Conservation (phyloP, 768 basidiomycete species). For the Suillus tomentosus region DNA sequence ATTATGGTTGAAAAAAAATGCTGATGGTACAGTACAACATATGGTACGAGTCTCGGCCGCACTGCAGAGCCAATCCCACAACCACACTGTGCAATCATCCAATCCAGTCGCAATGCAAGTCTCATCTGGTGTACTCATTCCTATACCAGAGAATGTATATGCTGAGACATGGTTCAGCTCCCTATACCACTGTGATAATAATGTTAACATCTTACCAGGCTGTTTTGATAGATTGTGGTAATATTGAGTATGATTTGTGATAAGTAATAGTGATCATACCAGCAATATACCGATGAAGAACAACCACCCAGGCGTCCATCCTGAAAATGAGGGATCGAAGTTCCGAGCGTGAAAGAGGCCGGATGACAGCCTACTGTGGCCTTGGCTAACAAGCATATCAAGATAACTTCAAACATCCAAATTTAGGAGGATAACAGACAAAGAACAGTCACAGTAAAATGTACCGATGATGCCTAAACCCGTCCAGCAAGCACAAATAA, state of each 20-base stretch:
- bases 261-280: slow-evolving; percentile 29
- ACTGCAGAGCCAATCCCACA: too few species aligned
- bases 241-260: slow-evolving; percentile 1
- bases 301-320: slow-evolving; percentile 68
- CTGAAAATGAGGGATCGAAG: slow-evolving; percentile 63
- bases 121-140: slow-evolving; percentile 70
- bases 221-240: slow-evolving; percentile 13
- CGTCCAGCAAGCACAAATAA: slow-evolving; percentile 64
- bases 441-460: slow-evolving; percentile 2
- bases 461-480: slow-evolving; percentile 55
- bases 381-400: slow-evolving; percentile 57
- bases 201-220: slow-evolving; percentile 28
- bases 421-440: not conserved
- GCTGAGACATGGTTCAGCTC: slow-evolving; percentile 34
- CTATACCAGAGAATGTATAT: slow-evolving; percentile 59
- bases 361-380: slow-evolving; percentile 57
- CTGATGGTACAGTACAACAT: too few species aligned
- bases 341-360: slow-evolving; percentile 55
- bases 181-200: slow-evolving; percentile 7
- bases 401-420: slow-evolving; percentile 45
- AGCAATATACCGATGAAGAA: slow-evolving; percentile 68
- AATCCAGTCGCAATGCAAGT: too few species aligned
- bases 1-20: too few species aligned
- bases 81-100: too few species aligned
- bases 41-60: too few species aligned